Base-by-base conservation (phyloP, 2,329 filamentous ascomycete genomes). In the Xylaria arbuscula region DNA sequence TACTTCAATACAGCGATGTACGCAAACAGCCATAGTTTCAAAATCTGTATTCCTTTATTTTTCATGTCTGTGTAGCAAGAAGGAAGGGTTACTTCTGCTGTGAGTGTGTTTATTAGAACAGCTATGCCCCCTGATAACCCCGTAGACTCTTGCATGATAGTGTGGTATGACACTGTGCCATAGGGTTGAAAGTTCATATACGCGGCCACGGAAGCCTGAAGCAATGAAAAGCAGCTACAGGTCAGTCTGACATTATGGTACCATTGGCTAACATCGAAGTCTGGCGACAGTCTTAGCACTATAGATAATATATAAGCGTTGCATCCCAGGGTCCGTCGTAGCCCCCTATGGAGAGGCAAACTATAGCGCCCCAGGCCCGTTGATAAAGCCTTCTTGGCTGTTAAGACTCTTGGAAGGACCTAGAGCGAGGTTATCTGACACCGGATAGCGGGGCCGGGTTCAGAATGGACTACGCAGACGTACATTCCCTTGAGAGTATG, bases 271-370 rank as follows among this genome's bases (percentile, higher is more conserved):
- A 34, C 11, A 13, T 28, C 17, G 19, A 4, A 38, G 11, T 42
- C 34, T 22, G 40, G 19, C 15, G 40, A n/a, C 10, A 32, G 53
- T 28, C 36, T 45, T 32, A 53, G 36, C 45, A 24, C 34, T 45
- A 32, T 58, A n/a, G 38, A 53, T 58, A 36, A 10, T 40, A 50
- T 36, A 40, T 55, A 22, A 42, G 28, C 28, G 63, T 54, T 60
- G 32, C 63, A 63, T 54, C 28, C 17, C 28, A 40, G 2, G n/a
- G 59, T 32, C 36, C 28, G 32, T 24, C 15, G 32, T 34, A 19
- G 15, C 28, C 36, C 36, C 58, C 58, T 36, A 54, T 42, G 59
- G 59, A n/a, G 59, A 58, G 36, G 38, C 47, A 34, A 50, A 50
- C 45, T 17, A 10, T 24, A 28, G 40, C 40, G 28, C 47, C 53